Evolutionary conservation across 176 grass and related monocot species (phyloP), one percentile per base, ranked within the genome.

Genomic region (Lolium perenne): DNA sequence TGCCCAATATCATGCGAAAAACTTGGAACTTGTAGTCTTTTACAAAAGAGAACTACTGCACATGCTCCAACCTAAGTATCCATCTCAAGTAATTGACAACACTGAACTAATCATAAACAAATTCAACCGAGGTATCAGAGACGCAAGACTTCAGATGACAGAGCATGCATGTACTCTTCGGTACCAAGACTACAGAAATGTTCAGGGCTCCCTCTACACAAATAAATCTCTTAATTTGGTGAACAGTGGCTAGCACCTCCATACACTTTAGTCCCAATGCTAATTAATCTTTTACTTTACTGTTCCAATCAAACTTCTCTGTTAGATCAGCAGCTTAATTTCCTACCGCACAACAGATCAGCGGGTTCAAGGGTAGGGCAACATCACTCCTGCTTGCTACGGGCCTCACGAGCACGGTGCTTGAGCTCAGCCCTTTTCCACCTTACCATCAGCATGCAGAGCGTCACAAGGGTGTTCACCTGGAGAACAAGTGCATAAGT

Each of bases 381-480:
- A 71, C 40, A 87, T 89, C 88, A 96, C 57, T 98, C 94, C 86
- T 94, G 83, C 85, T 95, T 95, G 13, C 80, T 88, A 70, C 88
- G 85, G 71, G 86, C 76, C 55, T 89, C 43, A 3, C 82, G 86
- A 77, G 92, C 88, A 20, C 88, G 92, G 55, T 96, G 92, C 70
- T 77, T 94, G 48, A 98, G 87, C 76, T 94, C 97, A 38, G 90
- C 92, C 77, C 82, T 94, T 84, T 95, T 95, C 93, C 97, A 98
- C 78, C 71, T 91, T 60, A 96, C 88, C 9, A 98, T 95, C n/a
- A 95, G 75, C 38, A 87, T 51, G 81, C 88, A 92, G 13, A 98
- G 75, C 8, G 90, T 94, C 61, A 95, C 90, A 71, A 95, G 92
- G 59, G 90, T 94, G 88, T 95, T 98, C 57, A 95, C 94, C 97